These are phyloP conservation scores for Colletotrichum kahawae DNA, from an alignment of 2,329 filamentous ascomycete genomes.

Conservation along the genomic window DNA sequence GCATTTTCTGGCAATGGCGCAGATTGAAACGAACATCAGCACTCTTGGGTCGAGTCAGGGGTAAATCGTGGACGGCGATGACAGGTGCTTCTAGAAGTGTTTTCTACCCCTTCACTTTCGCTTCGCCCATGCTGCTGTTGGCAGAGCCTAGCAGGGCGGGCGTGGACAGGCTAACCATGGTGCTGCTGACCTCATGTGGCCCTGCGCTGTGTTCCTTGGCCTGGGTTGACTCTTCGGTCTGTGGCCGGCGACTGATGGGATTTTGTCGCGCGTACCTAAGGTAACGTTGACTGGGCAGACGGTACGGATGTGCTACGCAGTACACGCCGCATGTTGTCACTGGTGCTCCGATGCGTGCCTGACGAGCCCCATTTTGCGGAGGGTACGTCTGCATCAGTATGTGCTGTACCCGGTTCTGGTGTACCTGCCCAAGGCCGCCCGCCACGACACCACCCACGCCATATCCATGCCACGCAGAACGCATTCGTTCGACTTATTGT, in stretches of 20 bases:
- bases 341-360: not conserved
- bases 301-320: not conserved
- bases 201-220: not conserved
- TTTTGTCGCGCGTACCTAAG: not conserved
- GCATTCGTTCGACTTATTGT: not conserved
- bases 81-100: not conserved
- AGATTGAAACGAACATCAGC: not conserved
- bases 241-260: conserved; percentile 6
- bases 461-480: not conserved
- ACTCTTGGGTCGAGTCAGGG: not conserved
- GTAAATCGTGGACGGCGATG: not conserved
- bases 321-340: not conserved
- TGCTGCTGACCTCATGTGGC: conserved; percentile 7
- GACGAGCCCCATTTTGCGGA: not conserved
- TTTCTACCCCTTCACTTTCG: not conserved
- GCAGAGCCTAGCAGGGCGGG: not conserved
- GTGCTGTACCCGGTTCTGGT: not conserved
- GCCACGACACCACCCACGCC: not conserved
- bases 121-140: not conserved
- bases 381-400: not conserved
- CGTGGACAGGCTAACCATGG: not conserved
- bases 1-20: not conserved
- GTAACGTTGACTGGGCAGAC: conserved; percentile 1
- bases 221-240: not conserved
- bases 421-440: not conserved